Base-by-base conservation (phyloP, 2,329 filamentous ascomycete genomes). In the Fusarium ambrosium region DNA sequence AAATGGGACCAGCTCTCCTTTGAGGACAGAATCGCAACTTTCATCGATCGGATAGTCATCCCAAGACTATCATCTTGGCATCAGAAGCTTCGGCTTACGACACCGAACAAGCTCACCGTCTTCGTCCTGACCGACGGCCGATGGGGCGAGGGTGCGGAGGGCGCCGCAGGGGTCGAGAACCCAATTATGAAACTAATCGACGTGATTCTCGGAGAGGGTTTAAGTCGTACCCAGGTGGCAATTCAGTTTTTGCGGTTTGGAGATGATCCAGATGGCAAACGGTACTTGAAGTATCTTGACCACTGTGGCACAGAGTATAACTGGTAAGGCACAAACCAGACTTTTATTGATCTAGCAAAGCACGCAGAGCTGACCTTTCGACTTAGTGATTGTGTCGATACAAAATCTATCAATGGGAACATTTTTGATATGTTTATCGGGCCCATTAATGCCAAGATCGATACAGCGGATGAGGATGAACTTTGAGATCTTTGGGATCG, bases 161-260 rank as follows among this genome's bases (percentile, higher is more conserved):
- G 8, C 2, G 71, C 71, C n/a, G 69, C 61, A 2, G 71, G 70
- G 2, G n/a, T 71, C 2, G 68, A 73, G 58, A 22, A 45, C 0
- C 70, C 68, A 2, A 56, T 73, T 11, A 6, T 18, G 6, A 68
- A n/a, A 8, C 68, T 73, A 4, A 71, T 71, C 3, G 10, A 61
- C 2, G 32, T 37, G 34, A 73, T 73, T 7, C 20, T 4, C 4
- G 8, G 5, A 9, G 3, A 41, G 11, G 6, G 9, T 0, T 24
- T 73, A 1, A 41, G 37, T 20, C 64, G 65, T 9, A 73, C 70
- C 0, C 70, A 66, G 2, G 64, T 73, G 10, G 60, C 53, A 1
- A 24, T 73, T 2, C 70, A 73, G 4, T 71, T 73, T 11, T 20
- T 73, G 29, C 60, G 65, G 6, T 73, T 73, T 18, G 70, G 70